A percentile compares a stretch with the other conserved stretches of the same genome.
phyloP scores from a whole-genome alignment of 352 stramenopile genomes.

The Globisporangium iwayamae region DNA sequence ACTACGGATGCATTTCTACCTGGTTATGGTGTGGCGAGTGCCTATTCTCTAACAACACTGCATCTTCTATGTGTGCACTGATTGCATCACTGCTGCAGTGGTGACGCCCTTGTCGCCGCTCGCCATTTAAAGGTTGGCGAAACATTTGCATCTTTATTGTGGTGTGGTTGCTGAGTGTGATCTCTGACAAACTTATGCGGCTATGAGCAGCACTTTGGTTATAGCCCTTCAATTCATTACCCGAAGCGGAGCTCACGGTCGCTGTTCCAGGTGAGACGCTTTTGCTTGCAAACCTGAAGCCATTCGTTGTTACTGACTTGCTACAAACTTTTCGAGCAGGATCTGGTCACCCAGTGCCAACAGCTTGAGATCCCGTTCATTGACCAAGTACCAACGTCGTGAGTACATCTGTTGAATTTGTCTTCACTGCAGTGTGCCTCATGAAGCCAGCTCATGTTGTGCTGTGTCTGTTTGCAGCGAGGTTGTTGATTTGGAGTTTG shows the following conservation, averaged over 20 bases:
- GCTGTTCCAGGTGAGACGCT: conserved; percentile 66
- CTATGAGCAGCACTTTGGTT: conserved; percentile 91
- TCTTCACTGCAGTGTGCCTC: background rate
- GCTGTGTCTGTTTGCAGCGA: conserved; percentile 18
- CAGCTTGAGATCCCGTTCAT: conserved; percentile 81
- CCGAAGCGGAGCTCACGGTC: conserved; percentile 86
- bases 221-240: conserved; percentile 92
- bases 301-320: background rate
- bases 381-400: conserved; percentile 36
- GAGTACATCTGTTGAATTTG: conserved; percentile 11
- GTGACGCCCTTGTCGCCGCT: conserved; percentile 97
- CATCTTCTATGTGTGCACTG: background rate
- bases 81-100: conserved; percentile 31
- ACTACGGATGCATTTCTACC: background rate
- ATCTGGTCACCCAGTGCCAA: conserved; percentile 72
- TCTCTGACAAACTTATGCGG: background rate
- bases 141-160: background rate
- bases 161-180: background rate
- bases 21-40: too few relatives aligned
- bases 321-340: conserved; percentile 21
- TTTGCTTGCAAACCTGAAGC: background rate
- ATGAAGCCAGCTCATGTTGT: background rate
- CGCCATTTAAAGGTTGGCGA: conserved; percentile 90
- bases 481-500: conserved; percentile 57
- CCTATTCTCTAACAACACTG: background rate